Conservation (phyloP, 345 rosid genomes). For the Murraya paniculata region DNA sequence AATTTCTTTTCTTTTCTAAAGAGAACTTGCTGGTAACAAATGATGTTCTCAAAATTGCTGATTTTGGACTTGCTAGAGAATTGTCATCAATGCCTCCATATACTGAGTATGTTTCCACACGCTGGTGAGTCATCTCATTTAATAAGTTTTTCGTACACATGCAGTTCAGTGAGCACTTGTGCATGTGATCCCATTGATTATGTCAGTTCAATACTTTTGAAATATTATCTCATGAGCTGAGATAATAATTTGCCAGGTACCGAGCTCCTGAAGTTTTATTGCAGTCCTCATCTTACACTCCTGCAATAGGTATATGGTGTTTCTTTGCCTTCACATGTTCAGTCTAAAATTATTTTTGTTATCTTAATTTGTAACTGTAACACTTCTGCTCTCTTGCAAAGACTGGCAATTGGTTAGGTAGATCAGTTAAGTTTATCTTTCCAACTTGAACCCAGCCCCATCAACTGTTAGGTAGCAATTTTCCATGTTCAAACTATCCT, state of each 20-base stretch:
- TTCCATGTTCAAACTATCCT: not conserved
- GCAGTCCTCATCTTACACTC: conserved; percentile 79
- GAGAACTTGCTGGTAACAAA: conserved; percentile 91
- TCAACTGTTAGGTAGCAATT: not conserved
- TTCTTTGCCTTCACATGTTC: not conserved
- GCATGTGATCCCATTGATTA: not conserved
- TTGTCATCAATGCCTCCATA: conserved; percentile 86
- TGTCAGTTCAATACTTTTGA: conserved; percentile 5
- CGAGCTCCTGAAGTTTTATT: conserved; percentile 95
- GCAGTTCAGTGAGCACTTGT: not conserved
- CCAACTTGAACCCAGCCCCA: not conserved
- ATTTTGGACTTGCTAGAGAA: conserved; percentile 97
- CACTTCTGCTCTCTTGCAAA: not conserved
- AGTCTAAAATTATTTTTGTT: not conserved
- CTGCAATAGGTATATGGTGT: conserved; percentile 69
- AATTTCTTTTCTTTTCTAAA: conserved; percentile 21
- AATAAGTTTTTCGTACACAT: not conserved
- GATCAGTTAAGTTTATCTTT: conserved; percentile 1
- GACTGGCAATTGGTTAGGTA: not conserved
- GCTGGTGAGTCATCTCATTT: conserved; percentile 56
- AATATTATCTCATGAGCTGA: conserved; percentile 1
- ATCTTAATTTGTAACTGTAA: not conserved
- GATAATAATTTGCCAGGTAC: conserved; percentile 49
- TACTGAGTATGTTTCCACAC: conserved; percentile 96
- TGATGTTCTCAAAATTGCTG: conserved; percentile 81